Evolutionary conservation across 768 basidiomycete genomes (phyloP), one percentile per base, ranked within the genome.

Genomic region (Hortiboletus flavorubellus): DNA sequence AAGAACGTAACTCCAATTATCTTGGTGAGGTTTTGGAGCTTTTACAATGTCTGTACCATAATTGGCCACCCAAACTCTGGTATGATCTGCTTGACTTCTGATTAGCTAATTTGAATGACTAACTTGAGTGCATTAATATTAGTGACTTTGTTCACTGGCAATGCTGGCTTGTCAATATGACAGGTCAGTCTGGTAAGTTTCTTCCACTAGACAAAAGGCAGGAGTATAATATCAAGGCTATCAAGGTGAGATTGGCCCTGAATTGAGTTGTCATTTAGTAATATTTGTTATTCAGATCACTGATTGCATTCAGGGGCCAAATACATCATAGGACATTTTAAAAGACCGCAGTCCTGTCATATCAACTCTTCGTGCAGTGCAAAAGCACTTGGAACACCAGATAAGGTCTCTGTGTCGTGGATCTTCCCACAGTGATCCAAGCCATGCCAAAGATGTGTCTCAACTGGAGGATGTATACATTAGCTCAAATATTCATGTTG

Each of bases 181-280:
- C 62, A 2, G 73, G 73, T 1, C 53, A 58, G 3, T 61, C 46
- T 9, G n/a, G 59, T 10, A 26, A n/a, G 7, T 71, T 65, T 49
- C 52, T 62, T 12, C 61, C 71, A 0, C 51, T 76, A 1, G 72
- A 76, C 53, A 58, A 61, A 37, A 64, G 67, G 1, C 69, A 75
- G 49, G 73, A 77, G 45, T 62, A 70, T 26, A 75, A 74, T 50
- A 68, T 77, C 34, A 68, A 65, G 57, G 72, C 72, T 39, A 67
- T 74, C 4, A 75, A 76, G 55, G 49, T 66, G 37, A 38, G 37
- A 37, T 37, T 37, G 8, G 35, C 14, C 35, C 8, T 37, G 14
- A 37, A 16, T 37, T 37, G 14, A 8, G 8, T 37, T 37, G 15
- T 3, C 15, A 37, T 37, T 15, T 37, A 37, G 35, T 37, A 7